Evolutionary conservation across 805 yeast genomes (phyloP).

Genomic region (Pichia gijzeniarum): DNA sequence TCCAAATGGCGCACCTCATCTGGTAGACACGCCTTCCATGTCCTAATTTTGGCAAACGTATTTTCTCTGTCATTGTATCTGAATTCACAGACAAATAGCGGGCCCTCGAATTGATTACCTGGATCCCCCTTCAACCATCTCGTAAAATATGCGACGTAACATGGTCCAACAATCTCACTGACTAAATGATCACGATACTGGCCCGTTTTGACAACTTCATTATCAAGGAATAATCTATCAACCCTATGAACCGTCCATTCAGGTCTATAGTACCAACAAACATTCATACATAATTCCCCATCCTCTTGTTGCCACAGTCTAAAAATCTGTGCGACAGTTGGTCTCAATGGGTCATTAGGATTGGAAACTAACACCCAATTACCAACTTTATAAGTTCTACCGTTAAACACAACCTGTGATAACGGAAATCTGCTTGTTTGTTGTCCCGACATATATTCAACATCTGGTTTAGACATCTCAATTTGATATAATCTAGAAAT

Average conservation of each 20-base stretch:
- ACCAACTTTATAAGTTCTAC: constrained; percentile 74
- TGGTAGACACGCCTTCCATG: constrained; percentile 98
- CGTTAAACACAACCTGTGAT: constrained; percentile 76
- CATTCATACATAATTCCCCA: constrained; percentile 77
- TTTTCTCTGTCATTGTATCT: constrained; percentile 89
- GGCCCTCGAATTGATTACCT: constrained; percentile 68
- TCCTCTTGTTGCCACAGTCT: constrained; percentile 85
- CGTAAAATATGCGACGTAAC: constrained; percentile 91
- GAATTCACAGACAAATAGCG: constrained; percentile 89
- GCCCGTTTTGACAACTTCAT: constrained; percentile 95
- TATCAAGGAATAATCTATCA: constrained; percentile 83
- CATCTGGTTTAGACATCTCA: constrained; percentile 78
- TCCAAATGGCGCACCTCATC: constrained; percentile 87
- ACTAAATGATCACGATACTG: constrained; percentile 92
- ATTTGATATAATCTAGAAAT: constrained; percentile 52
- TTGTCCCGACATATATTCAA: constrained; percentile 56
- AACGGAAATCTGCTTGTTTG: constrained; percentile 51
- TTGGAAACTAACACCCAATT: constrained; percentile 90
- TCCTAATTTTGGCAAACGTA: constrained; percentile 87
- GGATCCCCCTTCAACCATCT: constrained; percentile 95
- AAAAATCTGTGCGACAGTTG: constrained; percentile 90
- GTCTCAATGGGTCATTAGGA: constrained; percentile 82
- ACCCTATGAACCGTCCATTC: constrained; percentile 95
- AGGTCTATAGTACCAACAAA: constrained; percentile 96
- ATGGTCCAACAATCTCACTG: constrained; percentile 84